Percentiles rank a stretch among this genome's conserved stretches.
Conservation (phyloP, 2,329 filamentous ascomycete species). For the Pleochaeta shiraiana region DNA sequence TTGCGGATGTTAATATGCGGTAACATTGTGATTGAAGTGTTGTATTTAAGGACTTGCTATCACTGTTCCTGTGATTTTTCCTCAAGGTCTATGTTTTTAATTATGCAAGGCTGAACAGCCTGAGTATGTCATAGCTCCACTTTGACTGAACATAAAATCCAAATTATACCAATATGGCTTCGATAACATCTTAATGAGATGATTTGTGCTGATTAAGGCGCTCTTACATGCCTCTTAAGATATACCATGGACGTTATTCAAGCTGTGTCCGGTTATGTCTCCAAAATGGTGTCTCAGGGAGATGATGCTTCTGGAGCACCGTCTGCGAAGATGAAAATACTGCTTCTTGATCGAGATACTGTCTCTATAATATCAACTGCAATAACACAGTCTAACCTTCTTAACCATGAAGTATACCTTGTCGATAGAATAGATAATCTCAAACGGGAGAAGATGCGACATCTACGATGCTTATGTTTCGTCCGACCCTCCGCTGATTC, state of each 20-base stretch:
- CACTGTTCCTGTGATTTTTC: no score
- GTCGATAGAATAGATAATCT: conserved; percentile 88
- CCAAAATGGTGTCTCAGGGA: conserved; percentile 78
- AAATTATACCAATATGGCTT: no score
- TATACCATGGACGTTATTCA: conserved; percentile 72
- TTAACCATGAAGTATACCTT: conserved; percentile 95
- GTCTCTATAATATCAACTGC: conserved; percentile 86
- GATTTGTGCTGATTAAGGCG: no score
- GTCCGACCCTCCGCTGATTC: conserved; percentile 81
- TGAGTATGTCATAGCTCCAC: no score
- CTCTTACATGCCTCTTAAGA: no score
- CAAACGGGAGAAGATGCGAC: conserved; percentile 90
- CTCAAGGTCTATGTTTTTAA: no score
- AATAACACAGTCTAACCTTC: conserved; percentile 80
- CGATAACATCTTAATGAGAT: no score
- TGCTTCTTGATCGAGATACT: conserved; percentile 84
- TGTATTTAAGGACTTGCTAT: no score
- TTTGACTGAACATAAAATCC: no score
- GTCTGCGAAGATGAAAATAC: conserved; percentile 92
- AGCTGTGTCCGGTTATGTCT: conserved; percentile 84
- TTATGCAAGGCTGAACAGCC: no score
- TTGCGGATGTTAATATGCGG: conserved; percentile 40
- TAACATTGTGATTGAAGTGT: conserved; percentile 37
- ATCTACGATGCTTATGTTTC: conserved; percentile 83
- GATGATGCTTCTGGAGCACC: conserved; percentile 44